Evolutionary conservation across 2,329 filamentous ascomycete genomes (phyloP), one percentile per base, ranked within the genome.

Genomic region (Chaetoscypha palmicola): DNA sequence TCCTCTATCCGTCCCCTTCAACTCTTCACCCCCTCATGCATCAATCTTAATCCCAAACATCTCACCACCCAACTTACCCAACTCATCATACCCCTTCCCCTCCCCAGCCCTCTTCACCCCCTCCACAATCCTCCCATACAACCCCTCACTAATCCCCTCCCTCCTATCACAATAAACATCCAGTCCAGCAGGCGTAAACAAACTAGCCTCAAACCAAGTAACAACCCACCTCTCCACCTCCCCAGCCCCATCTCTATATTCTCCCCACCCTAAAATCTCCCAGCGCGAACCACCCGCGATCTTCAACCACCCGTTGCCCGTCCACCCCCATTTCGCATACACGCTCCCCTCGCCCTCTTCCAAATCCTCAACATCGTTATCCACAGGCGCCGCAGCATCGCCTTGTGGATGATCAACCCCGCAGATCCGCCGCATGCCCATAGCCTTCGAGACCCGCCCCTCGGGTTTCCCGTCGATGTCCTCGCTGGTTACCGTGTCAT

Each of bases 141-240:
- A 76, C 59, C 68, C 72, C 45, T 73, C 66, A 43, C 70, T 73
- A 50, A 87, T 51, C 0, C 84, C 83, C 49, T 72, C 74, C 40
- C 66, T 72, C 12, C 73, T 69, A 54, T 83, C 72, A 35, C 77
- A 80, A 63, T 91, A 92, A 8, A 94, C 64, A 64, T 94, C 88
- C 22, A 94, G 58, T 0, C 88, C 88, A 45, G 87, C 85, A 50
- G 83, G 83, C 5, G 87, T 92, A 55, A 94, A 94, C 34, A 90
- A 54, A 19, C 86, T 94, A 58, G 85, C 81, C 50, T 82, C 81
- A 63, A 94, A 94, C 72, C 83, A 91, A 3, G 86, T 94, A 11
- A 94, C 85, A 1, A 77, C 79, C 85, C 86, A 94, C 54, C 73
- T 72, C 63, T 64, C 65, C 5, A 52, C 68, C 11, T 43, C 58